phyloP scores from a whole-genome alignment of 257 asterid species.

The Coffea eugenioides region DNA sequence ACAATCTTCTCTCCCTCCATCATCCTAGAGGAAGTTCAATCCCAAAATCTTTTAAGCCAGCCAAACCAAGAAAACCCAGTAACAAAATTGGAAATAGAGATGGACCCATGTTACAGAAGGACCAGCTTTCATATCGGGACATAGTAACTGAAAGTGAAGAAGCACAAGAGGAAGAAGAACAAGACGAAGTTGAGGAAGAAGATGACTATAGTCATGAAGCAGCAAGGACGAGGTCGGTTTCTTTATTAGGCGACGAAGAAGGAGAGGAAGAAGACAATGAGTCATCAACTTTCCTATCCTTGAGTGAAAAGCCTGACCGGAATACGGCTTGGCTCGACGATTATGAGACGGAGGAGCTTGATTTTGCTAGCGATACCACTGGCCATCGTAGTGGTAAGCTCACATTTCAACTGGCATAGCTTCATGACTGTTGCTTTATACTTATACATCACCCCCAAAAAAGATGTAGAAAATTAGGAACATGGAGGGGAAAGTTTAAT shows the following conservation, averaged over 20 bases:
- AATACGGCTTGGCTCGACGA: conserved; percentile 69
- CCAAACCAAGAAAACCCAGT: neutral
- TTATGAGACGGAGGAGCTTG: conserved; percentile 93
- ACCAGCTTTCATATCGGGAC: neutral
- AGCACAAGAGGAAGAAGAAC: conserved; percentile 21
- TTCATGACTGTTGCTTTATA: too few relatives aligned
- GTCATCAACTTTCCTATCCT: conserved; percentile 50
- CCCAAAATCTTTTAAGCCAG: neutral
- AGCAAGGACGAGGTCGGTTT: conserved; percentile 26
- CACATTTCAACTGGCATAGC: neutral
- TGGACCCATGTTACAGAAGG: neutral
- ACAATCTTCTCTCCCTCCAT: neutral
- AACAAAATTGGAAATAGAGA: neutral
- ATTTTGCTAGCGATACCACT: conserved; percentile 45
- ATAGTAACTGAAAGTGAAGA: neutral
- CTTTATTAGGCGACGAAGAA: conserved; percentile 18
- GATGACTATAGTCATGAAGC: conserved; percentile 7
- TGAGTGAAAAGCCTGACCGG: conserved; percentile 83
- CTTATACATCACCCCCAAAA: too few relatives aligned
- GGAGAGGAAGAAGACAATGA: conserved; percentile 37
- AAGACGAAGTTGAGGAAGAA: conserved; percentile 13
- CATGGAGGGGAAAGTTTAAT: too few relatives aligned
- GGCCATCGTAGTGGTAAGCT: conserved; percentile 72
- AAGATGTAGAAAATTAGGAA: neutral
- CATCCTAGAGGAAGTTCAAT: conserved; percentile 11